These are phyloP conservation scores for Rhizopogon vulgaris DNA, from an alignment of 768 basidiomycete species.

Conservation along the genomic window DNA sequence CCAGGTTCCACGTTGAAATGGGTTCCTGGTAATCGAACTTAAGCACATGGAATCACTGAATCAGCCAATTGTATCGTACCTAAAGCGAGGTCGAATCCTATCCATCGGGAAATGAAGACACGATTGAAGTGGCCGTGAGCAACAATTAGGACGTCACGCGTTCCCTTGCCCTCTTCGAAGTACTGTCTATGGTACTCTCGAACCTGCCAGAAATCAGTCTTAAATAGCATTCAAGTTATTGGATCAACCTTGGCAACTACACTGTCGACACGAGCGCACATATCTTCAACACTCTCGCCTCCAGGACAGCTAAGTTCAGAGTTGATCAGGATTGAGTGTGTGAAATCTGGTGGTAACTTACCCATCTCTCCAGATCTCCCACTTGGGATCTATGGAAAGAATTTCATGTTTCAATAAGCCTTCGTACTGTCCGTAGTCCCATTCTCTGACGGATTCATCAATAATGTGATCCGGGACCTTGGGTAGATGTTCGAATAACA, in stretches of 20 bases:
- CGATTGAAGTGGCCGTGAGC: constrained; percentile 84
- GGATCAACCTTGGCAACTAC: constrained; percentile 60
- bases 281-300: constrained; percentile 79
- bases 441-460: constrained; percentile 70
- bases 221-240: neutral
- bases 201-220: constrained; percentile 36
- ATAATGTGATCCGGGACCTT: constrained; percentile 45
- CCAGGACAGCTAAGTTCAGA: constrained; percentile 62
- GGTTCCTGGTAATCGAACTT: constrained; percentile 38
- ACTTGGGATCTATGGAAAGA: constrained; percentile 46
- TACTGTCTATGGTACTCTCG: constrained; percentile 68
- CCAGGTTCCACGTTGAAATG: constrained; percentile 84
- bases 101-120: constrained; percentile 78
- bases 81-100: constrained; percentile 53
- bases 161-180: constrained; percentile 57
- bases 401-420: constrained; percentile 81
- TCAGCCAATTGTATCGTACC: constrained; percentile 31
- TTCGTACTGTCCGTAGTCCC: constrained; percentile 93
- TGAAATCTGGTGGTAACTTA: constrained; percentile 22
- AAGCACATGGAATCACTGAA: neutral
- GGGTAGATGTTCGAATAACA: constrained; percentile 55
- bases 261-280: constrained; percentile 71
- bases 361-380: constrained; percentile 89
- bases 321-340: neutral
- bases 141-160: constrained; percentile 81